Base-by-base conservation (phyloP, 805 yeast species). In the Cyberlindnera veronae region DNA sequence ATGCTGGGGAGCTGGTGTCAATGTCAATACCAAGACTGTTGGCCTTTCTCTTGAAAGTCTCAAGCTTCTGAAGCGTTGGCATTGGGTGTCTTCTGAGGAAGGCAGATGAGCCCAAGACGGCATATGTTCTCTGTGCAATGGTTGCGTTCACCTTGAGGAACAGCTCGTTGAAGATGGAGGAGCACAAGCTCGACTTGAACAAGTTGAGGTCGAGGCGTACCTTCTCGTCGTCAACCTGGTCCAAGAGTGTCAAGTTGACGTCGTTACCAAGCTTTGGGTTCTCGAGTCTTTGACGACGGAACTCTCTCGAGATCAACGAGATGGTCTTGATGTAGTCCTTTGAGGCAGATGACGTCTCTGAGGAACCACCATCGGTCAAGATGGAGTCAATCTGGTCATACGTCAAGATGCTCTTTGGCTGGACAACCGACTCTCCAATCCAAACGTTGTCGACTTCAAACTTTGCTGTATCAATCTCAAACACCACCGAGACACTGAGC, bases 11-110 rank as follows among this genome's bases (percentile, higher is more conserved):
- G 2, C 85, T 69, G 2, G 93, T 79, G 58, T 91, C 96, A 43
- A 91, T 69, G 14, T 75, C 69, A 44, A 79, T 69, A 2, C 87
- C 87, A 48, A 82, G 69, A 41, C 77, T 72, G 10, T 78, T 68
- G 23, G 90, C 79, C 53, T 82, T 84, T 48, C 79, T 74, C 38
- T 81, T 77, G 59, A 93, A 84, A 3, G 84, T 76, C 55, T 86
- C 93, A 63, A 91, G 69, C 55, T 89, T 85, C 26, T 81, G 82
- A 42, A 82, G 67, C 4, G 91, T 79, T 19, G 99, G 99, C 48
- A 84, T 77, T 3, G 85, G 74, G 51, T 90, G 95, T 57, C 95
- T 84, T 63, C 98, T 82, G 54, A 93, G 74, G 32, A 93, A 76
- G 0, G 98, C 86, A 37, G 70, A 63, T 49, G 84, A 89, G 1